A percentile compares a stretch with the other conserved stretches of the same genome.
Conservation (phyloP, 495 filamentous ascomycete genomes). For the Wilcoxina mikolae region DNA sequence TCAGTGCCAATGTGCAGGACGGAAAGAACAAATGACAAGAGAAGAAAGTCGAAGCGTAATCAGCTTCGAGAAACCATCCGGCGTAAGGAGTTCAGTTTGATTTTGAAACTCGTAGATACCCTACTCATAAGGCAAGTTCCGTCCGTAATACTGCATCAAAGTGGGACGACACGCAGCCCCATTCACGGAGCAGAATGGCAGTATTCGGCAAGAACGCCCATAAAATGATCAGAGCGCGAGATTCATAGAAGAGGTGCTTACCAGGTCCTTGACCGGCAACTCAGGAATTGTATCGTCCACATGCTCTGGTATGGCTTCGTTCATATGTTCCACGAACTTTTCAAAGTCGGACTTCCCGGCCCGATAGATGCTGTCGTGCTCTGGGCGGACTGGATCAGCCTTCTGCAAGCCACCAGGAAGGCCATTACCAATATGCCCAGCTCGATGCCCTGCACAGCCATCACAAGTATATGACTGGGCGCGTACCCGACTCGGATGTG, state of each 20-base stretch:
- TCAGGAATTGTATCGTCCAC: constrained; percentile 24
- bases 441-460: no score
- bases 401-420: not conserved
- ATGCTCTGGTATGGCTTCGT: constrained; percentile 11
- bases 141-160: not conserved
- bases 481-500: not conserved
- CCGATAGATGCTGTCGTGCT: constrained; percentile 18
- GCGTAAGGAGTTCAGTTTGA: no score
- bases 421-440: no score
- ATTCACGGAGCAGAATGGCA: not conserved
- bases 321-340: constrained; percentile 17
- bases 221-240: not conserved
- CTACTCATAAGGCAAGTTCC: not conserved
- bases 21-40: not conserved
- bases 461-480: no score
- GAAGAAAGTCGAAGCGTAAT: not conserved
- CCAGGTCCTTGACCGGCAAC: constrained; percentile 23
- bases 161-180: not conserved
- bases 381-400: constrained; percentile 4
- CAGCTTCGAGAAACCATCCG: no score
- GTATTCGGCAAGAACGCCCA: not conserved
- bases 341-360: constrained; percentile 24
- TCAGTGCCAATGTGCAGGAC: not conserved
- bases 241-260: no score
- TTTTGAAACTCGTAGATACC: not conserved